These are phyloP conservation scores for Rostrohypoxylon terebratum DNA, from an alignment of 495 filamentous ascomycete genomes.

Conservation along the genomic window DNA sequence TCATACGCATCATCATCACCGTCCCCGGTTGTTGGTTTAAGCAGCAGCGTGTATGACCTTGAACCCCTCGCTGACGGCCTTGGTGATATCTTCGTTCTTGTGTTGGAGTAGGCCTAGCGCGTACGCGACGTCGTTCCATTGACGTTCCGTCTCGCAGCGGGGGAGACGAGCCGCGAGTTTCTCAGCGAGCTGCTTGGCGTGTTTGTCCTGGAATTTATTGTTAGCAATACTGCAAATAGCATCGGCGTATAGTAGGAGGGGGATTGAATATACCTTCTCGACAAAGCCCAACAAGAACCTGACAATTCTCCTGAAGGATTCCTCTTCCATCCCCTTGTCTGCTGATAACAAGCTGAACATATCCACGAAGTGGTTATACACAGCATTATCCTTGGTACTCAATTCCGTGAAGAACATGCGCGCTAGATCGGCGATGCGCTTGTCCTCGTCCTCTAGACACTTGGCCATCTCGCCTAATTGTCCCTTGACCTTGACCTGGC, in stretches of 20 bases:
- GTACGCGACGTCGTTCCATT: constrained; percentile 98
- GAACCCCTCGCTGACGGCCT: constrained; percentile 84
- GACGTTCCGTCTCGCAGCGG: constrained; percentile 89
- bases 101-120: constrained; percentile 89
- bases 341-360: constrained; percentile 96
- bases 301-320: constrained; percentile 83
- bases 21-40: constrained; percentile 49
- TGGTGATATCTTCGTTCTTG: constrained; percentile 97
- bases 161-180: constrained; percentile 90
- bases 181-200: constrained; percentile 93
- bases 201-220: constrained; percentile 78
- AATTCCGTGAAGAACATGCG: constrained; percentile 99
- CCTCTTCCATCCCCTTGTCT: constrained; percentile 80
- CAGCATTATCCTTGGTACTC: constrained; percentile 96
- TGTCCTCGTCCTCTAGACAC: constrained; percentile 94
- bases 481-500: constrained; percentile 99
- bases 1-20: background rate
- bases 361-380: constrained; percentile 99
- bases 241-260: too few species aligned
- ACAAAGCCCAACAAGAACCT: constrained; percentile 95
- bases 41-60: constrained; percentile 79
- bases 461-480: constrained; percentile 99
- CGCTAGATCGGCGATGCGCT: constrained; percentile 90
- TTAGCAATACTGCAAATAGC: constrained; percentile 14
- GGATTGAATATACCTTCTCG: constrained; percentile 78